Evolutionary conservation across 2,329 filamentous ascomycete genomes (phyloP).

Genomic region (Coniochaeta hoffmannii): DNA sequence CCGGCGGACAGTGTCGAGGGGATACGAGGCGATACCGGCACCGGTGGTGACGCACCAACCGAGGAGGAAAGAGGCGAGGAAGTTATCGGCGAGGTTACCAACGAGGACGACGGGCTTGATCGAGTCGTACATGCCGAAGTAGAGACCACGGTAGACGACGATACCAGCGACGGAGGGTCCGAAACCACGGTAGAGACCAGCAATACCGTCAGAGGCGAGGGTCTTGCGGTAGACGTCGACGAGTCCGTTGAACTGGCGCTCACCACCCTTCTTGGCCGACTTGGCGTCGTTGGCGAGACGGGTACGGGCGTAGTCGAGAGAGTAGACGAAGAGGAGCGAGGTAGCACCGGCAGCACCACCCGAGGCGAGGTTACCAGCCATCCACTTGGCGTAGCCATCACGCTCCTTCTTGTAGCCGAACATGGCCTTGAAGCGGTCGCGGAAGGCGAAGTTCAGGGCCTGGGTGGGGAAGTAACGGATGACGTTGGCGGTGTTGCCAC

Average conservation of each 20-base stretch:
- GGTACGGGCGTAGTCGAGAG: conserved; percentile 99
- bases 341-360: conserved; percentile 99
- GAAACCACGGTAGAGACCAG: conserved; percentile 99
- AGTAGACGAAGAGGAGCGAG: conserved; percentile 99
- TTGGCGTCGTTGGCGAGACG: conserved; percentile 99
- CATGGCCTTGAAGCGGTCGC: conserved; percentile 99
- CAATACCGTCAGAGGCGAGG: conserved; percentile 95
- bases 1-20: conserved; percentile 99
- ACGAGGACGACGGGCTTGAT: conserved; percentile 97
- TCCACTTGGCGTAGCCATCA: conserved; percentile 98
- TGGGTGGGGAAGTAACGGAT: conserved; percentile 99
- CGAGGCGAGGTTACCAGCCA: conserved; percentile 98
- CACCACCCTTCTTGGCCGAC: conserved; percentile 93
- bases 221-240: conserved; percentile 99
- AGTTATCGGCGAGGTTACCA: conserved; percentile 91
- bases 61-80: conserved; percentile 98
- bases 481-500: conserved; percentile 99
- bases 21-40: conserved; percentile 99
- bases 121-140: conserved; percentile 99
- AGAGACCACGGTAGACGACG: conserved; percentile 99
- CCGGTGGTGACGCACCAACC: conserved; percentile 99
- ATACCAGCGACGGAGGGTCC: conserved; percentile 99
- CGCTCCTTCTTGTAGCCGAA: conserved; percentile 99
- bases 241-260: conserved; percentile 99
- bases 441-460: conserved; percentile 99